phyloP scores from a whole-genome alignment of 148 eudicot species.

The Fagopyrum homotropicum region DNA sequence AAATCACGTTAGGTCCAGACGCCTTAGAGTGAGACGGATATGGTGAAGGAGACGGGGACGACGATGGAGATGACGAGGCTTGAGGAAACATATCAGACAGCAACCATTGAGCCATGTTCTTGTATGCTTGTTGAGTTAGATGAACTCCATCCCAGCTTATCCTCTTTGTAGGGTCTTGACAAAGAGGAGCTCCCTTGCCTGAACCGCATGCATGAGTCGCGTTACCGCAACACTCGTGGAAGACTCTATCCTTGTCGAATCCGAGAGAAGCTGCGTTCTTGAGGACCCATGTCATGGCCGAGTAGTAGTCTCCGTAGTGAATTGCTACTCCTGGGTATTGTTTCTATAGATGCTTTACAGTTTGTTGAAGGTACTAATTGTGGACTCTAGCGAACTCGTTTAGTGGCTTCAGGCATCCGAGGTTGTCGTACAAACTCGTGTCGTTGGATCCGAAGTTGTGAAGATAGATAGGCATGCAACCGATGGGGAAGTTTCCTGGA shows the following conservation, averaged over 20 bases:
- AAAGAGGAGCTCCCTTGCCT: constrained; percentile 8
- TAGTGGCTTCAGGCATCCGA: constrained; percentile 24
- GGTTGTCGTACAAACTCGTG: constrained; percentile 21
- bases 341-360: constrained; percentile 17
- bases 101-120: constrained; percentile 16
- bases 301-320: constrained; percentile 31
- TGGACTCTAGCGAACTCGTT: constrained; percentile 27
- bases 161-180: constrained; percentile 19
- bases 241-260: constrained; percentile 3
- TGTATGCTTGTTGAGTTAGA: constrained; percentile 30
- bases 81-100: background rate
- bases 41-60: too few species aligned
- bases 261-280: constrained; percentile 14
- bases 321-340: constrained; percentile 24
- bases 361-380: constrained; percentile 21
- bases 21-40: too few species aligned
- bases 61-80: background rate
- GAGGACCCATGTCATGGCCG: constrained; percentile 18
- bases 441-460: constrained; percentile 9
- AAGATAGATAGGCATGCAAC: constrained; percentile 32
- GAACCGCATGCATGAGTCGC: constrained; percentile 21
- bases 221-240: constrained; percentile 33
- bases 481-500: constrained; percentile 23
- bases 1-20: too few species aligned
- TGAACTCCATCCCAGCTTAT: constrained; percentile 41